Evolutionary conservation across 2,329 filamentous ascomycete genomes (phyloP).

Genomic region (Botrytis medusae): DNA sequence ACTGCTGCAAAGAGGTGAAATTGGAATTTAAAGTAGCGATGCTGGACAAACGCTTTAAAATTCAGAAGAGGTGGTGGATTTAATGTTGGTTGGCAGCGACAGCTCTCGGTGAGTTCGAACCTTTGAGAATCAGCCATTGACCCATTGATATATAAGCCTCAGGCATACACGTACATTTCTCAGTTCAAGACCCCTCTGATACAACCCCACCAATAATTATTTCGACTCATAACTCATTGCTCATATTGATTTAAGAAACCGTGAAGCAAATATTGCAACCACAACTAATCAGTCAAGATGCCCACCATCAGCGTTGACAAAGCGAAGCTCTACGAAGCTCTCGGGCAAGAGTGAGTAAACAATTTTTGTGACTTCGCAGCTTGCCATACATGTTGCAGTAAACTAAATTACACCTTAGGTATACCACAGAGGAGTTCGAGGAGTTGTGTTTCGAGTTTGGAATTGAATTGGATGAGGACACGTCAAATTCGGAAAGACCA

Average conservation of each 20-base stretch:
- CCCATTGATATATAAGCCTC: background rate
- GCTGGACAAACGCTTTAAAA: background rate
- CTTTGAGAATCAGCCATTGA: slow-evolving; percentile 7
- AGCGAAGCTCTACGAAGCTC: slow-evolving; percentile 88
- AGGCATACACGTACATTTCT: background rate
- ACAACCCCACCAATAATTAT: slow-evolving; percentile 22
- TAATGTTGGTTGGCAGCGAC: slow-evolving; percentile 18
- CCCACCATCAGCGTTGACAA: slow-evolving; percentile 97
- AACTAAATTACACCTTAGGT: slow-evolving; percentile 51
- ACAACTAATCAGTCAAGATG: slow-evolving; percentile 56
- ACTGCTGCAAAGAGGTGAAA: background rate
- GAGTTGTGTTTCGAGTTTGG: slow-evolving; percentile 96
- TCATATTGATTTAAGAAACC: background rate
- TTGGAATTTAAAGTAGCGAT: slow-evolving; percentile 6
- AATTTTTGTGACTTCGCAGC: slow-evolving; percentile 23
- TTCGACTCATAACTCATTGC: slow-evolving; percentile 19
- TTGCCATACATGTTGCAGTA: slow-evolving; percentile 4
- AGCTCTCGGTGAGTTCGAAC: slow-evolving; percentile 16
- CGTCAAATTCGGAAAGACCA: slow-evolving; percentile 56
- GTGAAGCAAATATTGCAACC: slow-evolving; percentile 12
- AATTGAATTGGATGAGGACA: slow-evolving; percentile 94
- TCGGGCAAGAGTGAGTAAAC: slow-evolving; percentile 75
- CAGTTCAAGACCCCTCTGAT: slow-evolving; percentile 17
- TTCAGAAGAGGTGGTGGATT: slow-evolving; percentile 10
- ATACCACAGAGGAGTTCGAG: slow-evolving; percentile 93